phyloP scores from a whole-genome alignment of 495 filamentous ascomycete genomes.

The Xylaria intraflava region DNA sequence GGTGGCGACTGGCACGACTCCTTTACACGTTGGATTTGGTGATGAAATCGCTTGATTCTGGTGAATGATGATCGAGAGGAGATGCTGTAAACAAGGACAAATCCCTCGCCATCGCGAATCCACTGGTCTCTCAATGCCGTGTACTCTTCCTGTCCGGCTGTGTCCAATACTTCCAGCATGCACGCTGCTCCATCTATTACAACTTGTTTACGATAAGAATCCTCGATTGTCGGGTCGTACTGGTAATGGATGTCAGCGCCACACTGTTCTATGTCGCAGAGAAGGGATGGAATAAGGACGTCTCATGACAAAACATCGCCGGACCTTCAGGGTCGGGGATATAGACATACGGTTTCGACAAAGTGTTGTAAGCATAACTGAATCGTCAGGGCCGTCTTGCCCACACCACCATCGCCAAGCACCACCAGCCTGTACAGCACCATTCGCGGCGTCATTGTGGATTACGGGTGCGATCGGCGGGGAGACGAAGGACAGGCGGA shows the following conservation, averaged over 20 bases:
- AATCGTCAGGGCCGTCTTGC: constrained; percentile 96
- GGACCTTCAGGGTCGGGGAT: neutral
- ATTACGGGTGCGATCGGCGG: constrained; percentile 12
- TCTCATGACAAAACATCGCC: neutral
- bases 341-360: constrained; percentile 48
- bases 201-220: constrained; percentile 97
- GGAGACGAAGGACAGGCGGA: neutral
- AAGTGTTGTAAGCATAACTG: constrained; percentile 70
- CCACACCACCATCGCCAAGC: constrained; percentile 70
- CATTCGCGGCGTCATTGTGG: constrained; percentile 66
- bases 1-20: constrained; percentile 81
- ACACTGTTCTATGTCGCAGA: neutral
- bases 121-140: constrained; percentile 95
- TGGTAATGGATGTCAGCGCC: constrained; percentile 25
- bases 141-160: constrained; percentile 98
- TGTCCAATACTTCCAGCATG: constrained; percentile 98
- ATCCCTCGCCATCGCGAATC: constrained; percentile 97
- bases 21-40: constrained; percentile 95
- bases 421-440: constrained; percentile 98
- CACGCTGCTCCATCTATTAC: constrained; percentile 94
- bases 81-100: constrained; percentile 96
- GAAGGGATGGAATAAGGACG: neutral
- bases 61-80: constrained; percentile 91
- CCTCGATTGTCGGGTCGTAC: constrained; percentile 96
- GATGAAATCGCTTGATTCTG: constrained; percentile 90